phyloP scores from a whole-genome alignment of 2,329 filamentous ascomycete species.

The Colletotrichum sp. region DNA sequence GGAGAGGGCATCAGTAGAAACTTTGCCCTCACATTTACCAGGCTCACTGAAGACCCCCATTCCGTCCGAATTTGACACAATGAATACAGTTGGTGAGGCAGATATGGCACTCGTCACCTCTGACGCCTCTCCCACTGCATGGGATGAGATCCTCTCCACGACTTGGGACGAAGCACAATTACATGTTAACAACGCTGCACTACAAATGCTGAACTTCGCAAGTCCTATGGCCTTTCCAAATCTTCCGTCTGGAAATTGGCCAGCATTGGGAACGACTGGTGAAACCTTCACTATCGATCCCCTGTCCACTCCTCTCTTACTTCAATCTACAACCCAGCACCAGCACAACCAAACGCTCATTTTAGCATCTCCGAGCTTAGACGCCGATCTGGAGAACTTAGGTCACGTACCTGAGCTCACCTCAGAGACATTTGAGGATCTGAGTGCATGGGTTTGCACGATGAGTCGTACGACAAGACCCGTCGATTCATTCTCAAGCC shows the following conservation, averaged over 20 bases:
- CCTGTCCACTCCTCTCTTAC: not conserved
- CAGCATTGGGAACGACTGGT: not conserved
- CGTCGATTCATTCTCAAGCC: too few relatives aligned
- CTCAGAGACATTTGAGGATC: not conserved
- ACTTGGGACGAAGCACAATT: not conserved
- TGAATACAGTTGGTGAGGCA: not conserved
- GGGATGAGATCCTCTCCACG: not conserved
- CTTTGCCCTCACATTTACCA: not conserved
- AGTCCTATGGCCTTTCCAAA: not conserved
- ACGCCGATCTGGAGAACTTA: not conserved
- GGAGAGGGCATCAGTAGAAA: not conserved
- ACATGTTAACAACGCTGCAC: not conserved
- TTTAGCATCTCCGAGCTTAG: too few relatives aligned
- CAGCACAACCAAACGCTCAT: not conserved
- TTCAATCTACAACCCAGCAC: not conserved
- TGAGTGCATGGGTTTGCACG: not conserved
- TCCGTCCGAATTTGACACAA: not conserved
- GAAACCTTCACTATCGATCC: not conserved
- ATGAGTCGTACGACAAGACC: not conserved
- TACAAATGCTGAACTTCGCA: not conserved
- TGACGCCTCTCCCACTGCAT: not conserved
- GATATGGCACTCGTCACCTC: not conserved
- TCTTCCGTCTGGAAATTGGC: not conserved
- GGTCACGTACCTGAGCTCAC: not conserved
- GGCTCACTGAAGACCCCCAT: not conserved